Base-by-base conservation (phyloP, 2,329 filamentous ascomycete genomes). In the Tetracladium maxilliforme region DNA sequence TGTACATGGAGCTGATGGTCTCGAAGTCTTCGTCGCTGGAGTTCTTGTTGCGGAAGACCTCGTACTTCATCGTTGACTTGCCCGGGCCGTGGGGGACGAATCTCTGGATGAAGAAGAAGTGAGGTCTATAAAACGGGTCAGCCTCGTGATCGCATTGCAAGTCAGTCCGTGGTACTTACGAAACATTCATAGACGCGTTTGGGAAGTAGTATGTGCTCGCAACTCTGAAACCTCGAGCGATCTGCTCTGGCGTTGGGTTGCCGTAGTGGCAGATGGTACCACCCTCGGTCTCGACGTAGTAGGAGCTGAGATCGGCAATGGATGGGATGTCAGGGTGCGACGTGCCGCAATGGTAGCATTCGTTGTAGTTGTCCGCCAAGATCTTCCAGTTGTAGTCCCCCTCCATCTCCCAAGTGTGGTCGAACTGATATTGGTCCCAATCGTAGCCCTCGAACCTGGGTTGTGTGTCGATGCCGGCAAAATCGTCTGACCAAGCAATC, bases 51-150 rank as follows among this genome's bases (percentile, higher is more conserved):
- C 58, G 52, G 44, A 54, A 67, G 10, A 65, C 54, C 33, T 67
- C 58, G 33, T 63, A 61, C 32, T 55, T 52, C 36, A 64, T 61
- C 15, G 45, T 47, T 6, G 49, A 54, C 9, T 42, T 48, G 8
- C 47, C 51, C 1, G 56, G 45, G 3, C 46, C 47, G n/a, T 49
- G 44, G 5, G 60, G 60, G 16, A 64, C 48, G 44, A 61, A 59
- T 23, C 56, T 51, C 36, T 61, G 56, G 31, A 64, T 60, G 41
- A 61, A 61, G 35, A 64, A 56, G 44, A 64, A 64, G 37, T 61
- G 40, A 13, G 49, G 42, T 5, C 52, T 57, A 31, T 4, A 9
- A 20, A 10, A 6, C 10, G 10, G 6, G 10, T 23, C 17, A 13
- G 9, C 13, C n/a, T n/a, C n/a, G n/a, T n/a, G 16, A 16, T 9